Base-by-base conservation (phyloP, 495 filamentous ascomycete species). In the Parathielavia hyrcaniae region DNA sequence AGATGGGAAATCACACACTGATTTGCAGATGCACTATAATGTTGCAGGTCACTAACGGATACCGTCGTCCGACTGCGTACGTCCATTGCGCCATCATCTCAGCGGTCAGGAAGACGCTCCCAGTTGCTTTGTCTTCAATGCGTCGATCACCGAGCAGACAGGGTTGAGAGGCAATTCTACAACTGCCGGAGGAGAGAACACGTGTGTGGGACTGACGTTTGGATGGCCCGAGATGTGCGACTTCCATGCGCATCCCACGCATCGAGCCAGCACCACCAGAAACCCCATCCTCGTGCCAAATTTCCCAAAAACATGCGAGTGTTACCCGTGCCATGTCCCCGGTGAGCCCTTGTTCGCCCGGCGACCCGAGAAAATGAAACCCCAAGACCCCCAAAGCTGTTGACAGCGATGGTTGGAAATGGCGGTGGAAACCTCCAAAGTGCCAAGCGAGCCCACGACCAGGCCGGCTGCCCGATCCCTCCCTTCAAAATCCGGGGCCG, bases 401-500 rank as follows among this genome's bases (percentile, higher is more conserved):
- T 26, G 12, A 50, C 23, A 43, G 26, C 26, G 30, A 57, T 30
- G 45, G 46, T 36, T 43, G 50, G 44, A 61, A 61, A 54, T 48
- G 55, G 60, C 60, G 60, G 60, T 61, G 55, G 54, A 30, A 30
- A 30, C 26, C 2, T 30, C 26, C 3, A 30, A 41, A 19, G 11
- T n/a, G 7, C 32, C 44, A 5, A 10, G 26, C 30, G 20, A 34
- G 36, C 13, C 34, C 53, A 52, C 47, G 52, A 41, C 45, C 39
- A 20, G 49, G 48, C 26, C 50, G 26, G 6, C 26, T 30, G 26
- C 26, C 26, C 26, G 26, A 30, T 50, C 19, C 39, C 39, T 43
- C 46, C 63, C 49, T 55, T 55, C 48, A 57, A 64, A 63, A 63
- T 62, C 64, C 54, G 64, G 61, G 66, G 65, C 57, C 20, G 63